phyloP scores from a whole-genome alignment of 768 basidiomycete species.

The Pleurotus djamor region DNA sequence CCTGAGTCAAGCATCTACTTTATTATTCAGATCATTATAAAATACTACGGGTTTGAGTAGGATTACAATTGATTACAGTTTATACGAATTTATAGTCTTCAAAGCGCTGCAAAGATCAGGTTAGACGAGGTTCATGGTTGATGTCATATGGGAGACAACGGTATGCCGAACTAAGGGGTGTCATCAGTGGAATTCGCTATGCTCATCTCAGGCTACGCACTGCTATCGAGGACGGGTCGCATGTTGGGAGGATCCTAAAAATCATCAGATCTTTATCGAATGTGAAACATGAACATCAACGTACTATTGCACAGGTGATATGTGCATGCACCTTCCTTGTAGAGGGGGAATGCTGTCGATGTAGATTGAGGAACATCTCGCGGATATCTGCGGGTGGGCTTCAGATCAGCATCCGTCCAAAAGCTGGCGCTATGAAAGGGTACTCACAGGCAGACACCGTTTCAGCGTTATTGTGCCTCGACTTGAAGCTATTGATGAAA shows the following conservation, averaged over 20 bases:
- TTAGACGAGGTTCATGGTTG: no score
- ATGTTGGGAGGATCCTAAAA: conserved; percentile 33
- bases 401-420: neutral
- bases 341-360: conserved; percentile 46
- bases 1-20: no score
- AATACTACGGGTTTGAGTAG: no score
- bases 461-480: conserved; percentile 48
- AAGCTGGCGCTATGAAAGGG: conserved; percentile 1
- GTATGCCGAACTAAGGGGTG: neutral
- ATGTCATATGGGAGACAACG: neutral
- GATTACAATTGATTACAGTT: no score
- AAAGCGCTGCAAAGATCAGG: no score
- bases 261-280: neutral
- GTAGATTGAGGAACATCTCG: conserved; percentile 47
- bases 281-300: conserved; percentile 16
- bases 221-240: neutral
- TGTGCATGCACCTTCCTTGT: conserved; percentile 50
- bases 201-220: neutral
- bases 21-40: no score
- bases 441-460: conserved; percentile 52
- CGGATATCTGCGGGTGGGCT: conserved; percentile 40
- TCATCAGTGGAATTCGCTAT: neutral
- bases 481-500: conserved; percentile 53
- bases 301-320: conserved; percentile 56
- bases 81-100: no score